Evolutionary conservation across 2,329 filamentous ascomycete genomes (phyloP), one percentile per base, ranked within the genome.

Genomic region (Colletotrichum aenigma): DNA sequence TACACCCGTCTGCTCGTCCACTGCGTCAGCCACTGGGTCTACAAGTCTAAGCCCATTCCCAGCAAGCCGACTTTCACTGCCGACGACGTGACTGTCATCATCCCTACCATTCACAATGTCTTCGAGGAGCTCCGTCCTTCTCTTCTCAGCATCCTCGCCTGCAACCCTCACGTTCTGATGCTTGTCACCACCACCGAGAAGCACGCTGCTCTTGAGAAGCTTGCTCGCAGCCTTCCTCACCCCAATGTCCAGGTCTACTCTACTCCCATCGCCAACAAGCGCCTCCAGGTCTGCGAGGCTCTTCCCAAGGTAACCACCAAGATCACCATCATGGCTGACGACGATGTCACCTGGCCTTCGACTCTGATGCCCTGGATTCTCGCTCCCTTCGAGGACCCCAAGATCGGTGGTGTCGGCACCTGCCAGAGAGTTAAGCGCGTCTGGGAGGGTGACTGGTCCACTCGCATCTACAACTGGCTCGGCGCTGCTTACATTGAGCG

Each of bases 321-420:
- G 67, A 96, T 98, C 82, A 98, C 95, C 48, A 91, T 98, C 80
- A 95, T 98, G 88, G 96, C 96, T 30, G 96, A 98, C 83, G 96
- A 98, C 85, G 96, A 98, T 84, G 96, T 98, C 77, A 96, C 94
- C 80, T 98, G 96, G 94, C 96, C 96, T 5, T 88, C 89, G 18
- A 97, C 94, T 56, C 91, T 98, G 77, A 91, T 98, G 80, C 94
- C 94, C 36, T 98, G 96, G 96, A 94, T 98, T 74, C 88, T 98
- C 77, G 96, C 96, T 6, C 96, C 96, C 0, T 98, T 98, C 77
- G 96, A 98, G 83, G 93, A 97, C 82, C 87, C 91, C 52, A 89
- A 90, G 77, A 96, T 97, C 79, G 96, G 96, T 75, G 96, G 96
- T 38, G 96, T 98, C 70, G 96, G 96, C 48, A 98, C 96, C 69